Evolutionary conservation across 306 rosid genomes (phyloP).

Genomic region (Trifolium pratense): DNA sequence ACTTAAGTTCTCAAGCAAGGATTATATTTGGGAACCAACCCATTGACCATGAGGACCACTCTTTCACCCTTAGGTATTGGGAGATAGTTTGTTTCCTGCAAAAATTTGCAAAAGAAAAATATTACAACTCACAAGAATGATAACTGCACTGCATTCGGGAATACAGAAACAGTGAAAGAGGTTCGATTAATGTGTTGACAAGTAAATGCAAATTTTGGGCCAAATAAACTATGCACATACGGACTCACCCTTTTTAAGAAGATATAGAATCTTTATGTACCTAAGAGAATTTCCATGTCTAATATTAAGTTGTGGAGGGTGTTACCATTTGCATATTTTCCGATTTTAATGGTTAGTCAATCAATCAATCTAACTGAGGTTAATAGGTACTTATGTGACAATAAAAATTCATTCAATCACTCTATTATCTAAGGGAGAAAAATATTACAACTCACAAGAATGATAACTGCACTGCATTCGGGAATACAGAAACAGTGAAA

Average conservation of each 20-base stretch:
- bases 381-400: not conserved
- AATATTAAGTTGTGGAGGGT: not conserved
- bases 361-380: too few species aligned
- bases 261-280: constrained; percentile 12
- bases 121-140: constrained; percentile 32
- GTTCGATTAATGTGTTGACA: constrained; percentile 1
- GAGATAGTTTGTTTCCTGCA: constrained; percentile 88
- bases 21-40: constrained; percentile 59
- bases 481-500: constrained; percentile 1
- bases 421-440: constrained; percentile 16
- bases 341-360: constrained; percentile 7
- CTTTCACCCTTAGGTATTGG: constrained; percentile 87
- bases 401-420: not conserved
- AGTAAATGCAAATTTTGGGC: constrained; percentile 30
- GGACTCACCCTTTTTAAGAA: constrained; percentile 4
- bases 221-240: not conserved
- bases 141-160: not conserved
- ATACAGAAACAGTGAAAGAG: not conserved
- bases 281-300: constrained; percentile 17
- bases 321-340: constrained; percentile 11
- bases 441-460: constrained; percentile 11
- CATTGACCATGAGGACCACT: constrained; percentile 92
- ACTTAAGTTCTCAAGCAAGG: constrained; percentile 19
- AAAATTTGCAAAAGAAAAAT: constrained; percentile 26
- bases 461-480: constrained; percentile 26